A percentile compares a stretch with the other conserved stretches of the same genome.
These are phyloP conservation scores for Ogataea corticis DNA, from an alignment of 805 yeast genomes.

Conservation along the genomic window DNA sequence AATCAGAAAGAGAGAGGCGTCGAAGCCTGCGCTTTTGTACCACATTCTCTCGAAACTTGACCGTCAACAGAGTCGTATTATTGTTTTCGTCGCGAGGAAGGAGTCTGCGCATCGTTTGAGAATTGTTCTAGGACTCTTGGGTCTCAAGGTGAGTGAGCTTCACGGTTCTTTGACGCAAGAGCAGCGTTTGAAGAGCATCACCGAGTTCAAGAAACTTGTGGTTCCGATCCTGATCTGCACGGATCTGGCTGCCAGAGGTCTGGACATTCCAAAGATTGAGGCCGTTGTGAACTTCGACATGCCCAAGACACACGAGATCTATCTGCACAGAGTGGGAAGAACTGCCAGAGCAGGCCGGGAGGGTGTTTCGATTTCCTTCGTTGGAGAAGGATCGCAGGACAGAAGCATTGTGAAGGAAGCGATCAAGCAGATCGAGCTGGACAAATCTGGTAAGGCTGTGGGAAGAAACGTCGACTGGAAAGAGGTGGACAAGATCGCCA, in stretches of 20 bases:
- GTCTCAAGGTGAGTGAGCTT: slow-evolving; percentile 74
- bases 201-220: slow-evolving; percentile 74
- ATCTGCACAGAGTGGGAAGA: slow-evolving; percentile 97
- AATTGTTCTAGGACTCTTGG: slow-evolving; percentile 70
- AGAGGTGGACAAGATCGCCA: slow-evolving; percentile 69
- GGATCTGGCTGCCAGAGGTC: slow-evolving; percentile 98
- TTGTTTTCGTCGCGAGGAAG: slow-evolving; percentile 90
- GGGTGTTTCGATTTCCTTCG: slow-evolving; percentile 90
- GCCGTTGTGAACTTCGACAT: slow-evolving; percentile 92
- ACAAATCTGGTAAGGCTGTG: slow-evolving; percentile 59
- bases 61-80: slow-evolving; percentile 66
- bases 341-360: slow-evolving; percentile 99
- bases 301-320: slow-evolving; percentile 91
- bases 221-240: slow-evolving; percentile 94
- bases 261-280: slow-evolving; percentile 97
- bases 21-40: slow-evolving; percentile 81
- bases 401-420: slow-evolving; percentile 90
- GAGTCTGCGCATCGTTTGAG: slow-evolving; percentile 87
- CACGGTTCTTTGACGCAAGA: slow-evolving; percentile 89
- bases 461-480: slow-evolving; percentile 92
- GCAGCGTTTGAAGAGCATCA: slow-evolving; percentile 85
- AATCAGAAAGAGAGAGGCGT: slow-evolving; percentile 81
- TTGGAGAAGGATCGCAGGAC: slow-evolving; percentile 87
- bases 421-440: slow-evolving; percentile 61
- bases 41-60: slow-evolving; percentile 70